Evolutionary conservation across 768 basidiomycete genomes (phyloP).

Genomic region (Cystobasidium onofrii): DNA sequence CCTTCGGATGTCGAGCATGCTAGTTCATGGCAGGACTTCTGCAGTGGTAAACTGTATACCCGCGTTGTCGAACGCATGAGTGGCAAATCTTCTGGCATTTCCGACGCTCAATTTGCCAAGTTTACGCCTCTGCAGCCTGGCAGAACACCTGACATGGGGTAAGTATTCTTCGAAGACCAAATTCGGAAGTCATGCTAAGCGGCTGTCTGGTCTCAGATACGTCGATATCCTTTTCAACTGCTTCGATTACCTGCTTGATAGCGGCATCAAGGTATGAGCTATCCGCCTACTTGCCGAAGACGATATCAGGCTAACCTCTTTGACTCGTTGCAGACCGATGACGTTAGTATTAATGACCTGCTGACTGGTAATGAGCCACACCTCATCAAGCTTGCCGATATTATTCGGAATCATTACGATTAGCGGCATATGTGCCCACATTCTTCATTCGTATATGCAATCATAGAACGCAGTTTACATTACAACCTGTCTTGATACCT

Average conservation of each 20-base stretch:
- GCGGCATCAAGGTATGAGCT: constrained; percentile 4
- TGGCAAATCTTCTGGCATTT: constrained; percentile 38
- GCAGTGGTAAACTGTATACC: constrained; percentile 64
- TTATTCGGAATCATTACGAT: constrained; percentile 35
- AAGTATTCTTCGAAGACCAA: constrained; percentile 32
- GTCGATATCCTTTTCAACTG: constrained; percentile 77
- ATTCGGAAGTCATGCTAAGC: constrained; percentile 23
- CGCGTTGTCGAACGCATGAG: constrained; percentile 63
- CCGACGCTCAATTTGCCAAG: constrained; percentile 33
- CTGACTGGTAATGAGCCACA: constrained; percentile 71
- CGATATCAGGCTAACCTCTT: neutral
- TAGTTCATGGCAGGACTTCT: constrained; percentile 44
- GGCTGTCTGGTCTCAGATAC: constrained; percentile 58
- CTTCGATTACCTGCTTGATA: constrained; percentile 82
- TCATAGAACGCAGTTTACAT: too few relatives aligned
- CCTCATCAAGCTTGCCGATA: constrained; percentile 65
- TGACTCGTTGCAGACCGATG: constrained; percentile 64
- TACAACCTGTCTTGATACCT: too few relatives aligned
- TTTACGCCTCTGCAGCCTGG: constrained; percentile 32
- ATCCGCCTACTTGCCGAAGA: neutral
- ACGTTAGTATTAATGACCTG: constrained; percentile 88
- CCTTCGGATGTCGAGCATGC: constrained; percentile 55
- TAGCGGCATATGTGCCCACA: neutral
- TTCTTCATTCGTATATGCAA: neutral
- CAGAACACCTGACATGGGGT: constrained; percentile 11